Base-by-base conservation (phyloP, 2,329 filamentous ascomycete genomes). In the Calycina herbarum region DNA sequence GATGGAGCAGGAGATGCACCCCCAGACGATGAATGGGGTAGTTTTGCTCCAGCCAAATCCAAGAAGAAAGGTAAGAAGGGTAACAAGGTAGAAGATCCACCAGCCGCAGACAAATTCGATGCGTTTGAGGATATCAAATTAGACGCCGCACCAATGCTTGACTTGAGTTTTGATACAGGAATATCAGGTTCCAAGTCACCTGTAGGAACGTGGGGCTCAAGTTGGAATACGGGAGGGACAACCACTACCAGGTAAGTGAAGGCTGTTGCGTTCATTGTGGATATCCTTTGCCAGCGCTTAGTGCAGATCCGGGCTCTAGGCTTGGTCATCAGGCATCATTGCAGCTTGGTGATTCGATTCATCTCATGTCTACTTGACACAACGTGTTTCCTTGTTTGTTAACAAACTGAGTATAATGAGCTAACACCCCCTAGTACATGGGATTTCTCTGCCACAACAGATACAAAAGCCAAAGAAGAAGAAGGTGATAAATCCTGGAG, bases 111-210 rank as follows among this genome's bases (percentile, higher is more conserved):
- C 35, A 74, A 73, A 56, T 78, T 82, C 56, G 83, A 85, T 64
- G 78, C 82, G n/a, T 91, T 92, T 70, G 83, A 90, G 57, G 88
- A 92, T 33, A 86, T 93, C 69, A 90, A 86, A 72, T 77, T 92
- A 31, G 84, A 88, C 69, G 87, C 89, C 64, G 81, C 79, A n/a
- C 85, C 86, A 1, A 84, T 85, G 64, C 74, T 87, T 5, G 85
- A 88, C 67, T 73, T 87, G 15, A 83, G 80, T 66, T 82, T 87
- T 71, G 83, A 82, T 60, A 75, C 79, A n/a, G 77, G 74, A 31
- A 73, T 76, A 29, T 78, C 78, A 40, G 79, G 80, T 45, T 74
- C 74, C 13, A 84, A 84, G 69, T 73, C 76, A 48, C 71, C 76
- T 3, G 83, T 90, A 70, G 82, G 86, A 59, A 78, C 80, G 48